Conservation (phyloP, 2,329 filamentous ascomycete genomes). For the Talaromyces islandicus region DNA sequence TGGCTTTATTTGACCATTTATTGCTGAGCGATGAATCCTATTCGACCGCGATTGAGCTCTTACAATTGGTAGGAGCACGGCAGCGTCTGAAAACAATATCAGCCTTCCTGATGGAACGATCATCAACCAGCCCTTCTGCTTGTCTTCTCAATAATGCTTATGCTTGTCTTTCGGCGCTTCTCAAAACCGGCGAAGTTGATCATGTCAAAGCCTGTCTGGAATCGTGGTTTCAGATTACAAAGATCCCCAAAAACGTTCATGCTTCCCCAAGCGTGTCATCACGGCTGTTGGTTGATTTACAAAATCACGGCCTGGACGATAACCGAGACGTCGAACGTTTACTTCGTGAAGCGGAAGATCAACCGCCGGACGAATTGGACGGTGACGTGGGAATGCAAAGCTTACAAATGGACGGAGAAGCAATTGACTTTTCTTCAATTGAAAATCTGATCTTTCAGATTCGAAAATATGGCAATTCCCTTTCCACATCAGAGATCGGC, state of each 20-base stretch:
- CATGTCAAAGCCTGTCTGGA: constrained; percentile 20
- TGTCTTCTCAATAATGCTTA: constrained; percentile 16
- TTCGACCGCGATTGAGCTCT: constrained; percentile 20
- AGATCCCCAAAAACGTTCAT: background rate
- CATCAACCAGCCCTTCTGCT: constrained; percentile 3
- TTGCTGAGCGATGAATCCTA: background rate
- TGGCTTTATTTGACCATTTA: constrained; percentile 1
- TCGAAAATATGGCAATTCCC: constrained; percentile 24
- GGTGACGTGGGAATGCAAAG: background rate
- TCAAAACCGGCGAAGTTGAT: constrained; percentile 16
- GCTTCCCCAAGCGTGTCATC: background rate
- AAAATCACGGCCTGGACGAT: constrained; percentile 17
- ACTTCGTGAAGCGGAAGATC: background rate
- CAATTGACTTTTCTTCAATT: constrained; percentile 17
- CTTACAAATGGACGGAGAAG: constrained; percentile 18
- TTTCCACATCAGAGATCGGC: constrained; percentile 20
- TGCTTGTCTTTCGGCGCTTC: constrained; percentile 19
- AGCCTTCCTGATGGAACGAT: constrained; percentile 9
- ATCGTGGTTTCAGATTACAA: constrained; percentile 10
- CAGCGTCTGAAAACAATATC: constrained; percentile 18
- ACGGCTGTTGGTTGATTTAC: constrained; percentile 7
- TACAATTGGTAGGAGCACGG: constrained; percentile 20
- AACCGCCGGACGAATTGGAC: background rate
- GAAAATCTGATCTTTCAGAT: constrained; percentile 23
- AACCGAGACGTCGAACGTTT: constrained; percentile 5